Percentiles rank a stretch among this genome's conserved stretches.
Conservation (phyloP, 2,329 filamentous ascomycete species). For the Coniella lustricola region DNA sequence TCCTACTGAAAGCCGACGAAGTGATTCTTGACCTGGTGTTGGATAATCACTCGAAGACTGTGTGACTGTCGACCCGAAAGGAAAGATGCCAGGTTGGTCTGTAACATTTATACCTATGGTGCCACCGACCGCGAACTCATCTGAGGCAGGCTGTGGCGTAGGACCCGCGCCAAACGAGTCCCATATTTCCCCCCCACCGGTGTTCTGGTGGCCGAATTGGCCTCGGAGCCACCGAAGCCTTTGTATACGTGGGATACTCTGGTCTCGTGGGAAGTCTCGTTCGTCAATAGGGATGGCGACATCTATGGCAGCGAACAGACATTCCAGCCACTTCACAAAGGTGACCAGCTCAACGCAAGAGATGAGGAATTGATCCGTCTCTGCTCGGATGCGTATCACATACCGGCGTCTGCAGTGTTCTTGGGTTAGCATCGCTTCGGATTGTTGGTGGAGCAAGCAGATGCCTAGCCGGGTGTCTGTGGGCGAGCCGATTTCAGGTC, state of each 20-base stretch:
- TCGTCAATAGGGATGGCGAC: conserved; percentile 65
- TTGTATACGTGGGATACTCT: conserved; percentile 53
- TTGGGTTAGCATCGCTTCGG: conserved; percentile 9
- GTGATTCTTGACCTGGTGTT: neutral
- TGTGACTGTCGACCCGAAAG: neutral
- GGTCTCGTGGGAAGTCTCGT: conserved; percentile 55
- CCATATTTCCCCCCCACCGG: conserved; percentile 19
- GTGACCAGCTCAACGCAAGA: conserved; percentile 57
- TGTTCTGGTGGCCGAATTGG: conserved; percentile 24
- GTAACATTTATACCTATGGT: conserved; percentile 13
- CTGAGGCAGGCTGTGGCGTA: neutral
- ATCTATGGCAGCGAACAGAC: conserved; percentile 65
- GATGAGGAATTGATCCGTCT: conserved; percentile 67
- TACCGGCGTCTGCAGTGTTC: conserved; percentile 44
- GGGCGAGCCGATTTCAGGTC: neutral
- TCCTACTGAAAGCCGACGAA: conserved; percentile 36
- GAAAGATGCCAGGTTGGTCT: conserved; percentile 15
- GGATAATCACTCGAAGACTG: neutral
- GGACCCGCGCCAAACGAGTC: conserved; percentile 13
- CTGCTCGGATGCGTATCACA: conserved; percentile 64
- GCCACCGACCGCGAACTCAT: conserved; percentile 1
- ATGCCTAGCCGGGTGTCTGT: no score
- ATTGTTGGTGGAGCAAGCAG: neutral
- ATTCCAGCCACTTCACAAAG: conserved; percentile 63
- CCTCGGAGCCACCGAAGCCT: conserved; percentile 44